These are phyloP conservation scores for Acer yangbiense DNA, from an alignment of 345 rosid species.

Conservation along the genomic window DNA sequence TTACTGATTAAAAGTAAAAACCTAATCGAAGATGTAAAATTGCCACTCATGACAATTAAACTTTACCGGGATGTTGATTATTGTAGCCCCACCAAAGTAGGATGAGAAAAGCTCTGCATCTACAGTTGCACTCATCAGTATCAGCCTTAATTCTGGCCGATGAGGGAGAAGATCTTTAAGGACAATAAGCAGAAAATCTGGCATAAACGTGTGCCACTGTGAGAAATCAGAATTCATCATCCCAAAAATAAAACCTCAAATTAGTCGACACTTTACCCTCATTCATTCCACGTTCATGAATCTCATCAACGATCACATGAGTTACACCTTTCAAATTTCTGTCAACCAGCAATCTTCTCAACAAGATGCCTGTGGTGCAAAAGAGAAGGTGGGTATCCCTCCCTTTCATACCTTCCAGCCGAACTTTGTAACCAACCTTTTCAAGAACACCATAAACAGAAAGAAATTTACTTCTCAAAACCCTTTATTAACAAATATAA, in stretches of 20 bases:
- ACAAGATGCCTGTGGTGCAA: constrained; percentile 92
- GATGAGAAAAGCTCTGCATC: constrained; percentile 95
- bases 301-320: constrained; percentile 93
- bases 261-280: constrained; percentile 59
- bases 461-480: constrained; percentile 17
- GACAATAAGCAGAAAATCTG: constrained; percentile 92
- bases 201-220: constrained; percentile 28
- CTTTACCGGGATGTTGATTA: constrained; percentile 72
- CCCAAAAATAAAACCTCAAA: constrained; percentile 23
- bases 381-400: constrained; percentile 87
- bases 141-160: constrained; percentile 78
- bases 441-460: constrained; percentile 19
- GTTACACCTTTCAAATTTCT: constrained; percentile 81
- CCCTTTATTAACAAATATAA: constrained; percentile 8
- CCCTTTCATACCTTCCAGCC: constrained; percentile 90
- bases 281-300: constrained; percentile 98
- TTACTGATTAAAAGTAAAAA: not conserved
- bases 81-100: constrained; percentile 82
- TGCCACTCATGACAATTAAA: constrained; percentile 4
- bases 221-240: constrained; percentile 33
- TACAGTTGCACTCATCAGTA: constrained; percentile 94
- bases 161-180: constrained; percentile 87
- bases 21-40: not conserved
- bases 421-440: constrained; percentile 95
- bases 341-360: constrained; percentile 90